Percentiles rank a stretch among this genome's conserved stretches.
These are phyloP conservation scores for Alternaria triticina DNA, from an alignment of 2,329 filamentous ascomycete genomes.

Conservation along the genomic window DNA sequence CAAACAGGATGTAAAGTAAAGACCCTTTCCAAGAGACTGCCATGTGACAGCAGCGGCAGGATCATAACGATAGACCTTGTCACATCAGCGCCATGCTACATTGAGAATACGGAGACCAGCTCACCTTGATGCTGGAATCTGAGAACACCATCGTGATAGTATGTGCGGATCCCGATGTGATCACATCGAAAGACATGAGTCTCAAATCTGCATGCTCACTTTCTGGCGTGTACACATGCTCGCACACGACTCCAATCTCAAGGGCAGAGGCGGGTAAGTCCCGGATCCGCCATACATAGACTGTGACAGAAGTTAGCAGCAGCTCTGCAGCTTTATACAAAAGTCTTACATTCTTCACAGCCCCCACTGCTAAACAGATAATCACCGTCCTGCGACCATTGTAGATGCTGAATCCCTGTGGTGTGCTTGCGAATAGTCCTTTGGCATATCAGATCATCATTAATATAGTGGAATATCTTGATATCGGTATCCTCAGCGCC, in stretches of 20 bases:
- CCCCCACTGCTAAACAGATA: conserved; percentile 87
- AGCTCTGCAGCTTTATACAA: neutral
- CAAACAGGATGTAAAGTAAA: conserved; percentile 67
- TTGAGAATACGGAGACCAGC: neutral
- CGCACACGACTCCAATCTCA: conserved; percentile 60
- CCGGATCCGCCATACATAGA: conserved; percentile 80
- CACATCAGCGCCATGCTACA: neutral
- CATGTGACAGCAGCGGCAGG: conserved; percentile 38
- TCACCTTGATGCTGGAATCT: conserved; percentile 75
- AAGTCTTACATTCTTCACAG: conserved; percentile 68
- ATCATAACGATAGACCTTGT: conserved; percentile 55
- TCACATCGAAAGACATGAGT: conserved; percentile 78
- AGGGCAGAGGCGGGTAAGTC: conserved; percentile 56
- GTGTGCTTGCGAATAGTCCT: conserved; percentile 77
- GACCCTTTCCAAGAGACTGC: conserved; percentile 44
- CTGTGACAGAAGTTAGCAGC: conserved; percentile 37
- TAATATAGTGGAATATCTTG: conserved; percentile 68
- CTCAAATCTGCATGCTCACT: conserved; percentile 70
- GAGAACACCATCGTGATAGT: conserved; percentile 78
- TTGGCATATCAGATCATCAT: conserved; percentile 55
- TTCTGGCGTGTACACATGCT: conserved; percentile 58
- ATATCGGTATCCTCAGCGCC: conserved; percentile 77
- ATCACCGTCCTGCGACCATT: conserved; percentile 70
- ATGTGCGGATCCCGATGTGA: conserved; percentile 48
- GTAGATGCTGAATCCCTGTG: conserved; percentile 80